Percentiles rank a stretch among this genome's conserved stretches.
Evolutionary conservation across 2,329 filamentous ascomycete genomes (phyloP).

Genomic region (Arthroderma sp.): DNA sequence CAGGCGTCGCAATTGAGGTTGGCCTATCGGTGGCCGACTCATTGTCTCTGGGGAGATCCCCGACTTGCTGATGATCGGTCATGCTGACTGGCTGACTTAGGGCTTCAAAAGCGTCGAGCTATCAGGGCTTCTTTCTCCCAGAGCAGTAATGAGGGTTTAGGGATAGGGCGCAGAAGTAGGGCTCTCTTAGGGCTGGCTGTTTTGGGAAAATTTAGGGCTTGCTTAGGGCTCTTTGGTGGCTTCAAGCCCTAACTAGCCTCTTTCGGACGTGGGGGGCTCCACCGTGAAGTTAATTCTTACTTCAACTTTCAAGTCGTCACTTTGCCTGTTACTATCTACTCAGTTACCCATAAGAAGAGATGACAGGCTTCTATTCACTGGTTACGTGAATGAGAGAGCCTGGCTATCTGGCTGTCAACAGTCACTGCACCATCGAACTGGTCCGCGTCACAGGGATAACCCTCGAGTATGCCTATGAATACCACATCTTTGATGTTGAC

Average conservation of each 20-base stretch:
- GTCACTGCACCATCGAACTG: too few relatives aligned
- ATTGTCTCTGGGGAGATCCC: neutral
- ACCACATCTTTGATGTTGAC: too few relatives aligned
- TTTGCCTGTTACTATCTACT: too few relatives aligned
- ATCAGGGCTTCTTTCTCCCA: constrained; percentile 25
- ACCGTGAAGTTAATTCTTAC: neutral
- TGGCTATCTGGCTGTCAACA: too few relatives aligned
- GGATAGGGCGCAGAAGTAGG: constrained; percentile 37
- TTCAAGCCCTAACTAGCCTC: neutral
- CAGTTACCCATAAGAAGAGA: too few relatives aligned
- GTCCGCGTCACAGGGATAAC: too few relatives aligned
- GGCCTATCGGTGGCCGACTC: constrained; percentile 19
- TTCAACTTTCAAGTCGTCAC: neutral
- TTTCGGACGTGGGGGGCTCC: neutral
- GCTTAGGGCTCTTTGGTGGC: too few relatives aligned
- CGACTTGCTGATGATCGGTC: constrained; percentile 11
- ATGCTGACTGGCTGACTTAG: neutral
- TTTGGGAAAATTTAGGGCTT: neutral
- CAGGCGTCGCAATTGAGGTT: constrained; percentile 18
- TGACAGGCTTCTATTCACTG: too few relatives aligned
- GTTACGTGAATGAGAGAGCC: too few relatives aligned
- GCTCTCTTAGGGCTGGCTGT: constrained; percentile 18
- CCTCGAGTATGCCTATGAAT: too few relatives aligned
- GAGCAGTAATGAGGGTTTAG: constrained; percentile 40
- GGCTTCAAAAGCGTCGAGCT: neutral